phyloP scores from a whole-genome alignment of 179 eudicot species.

The Drosera spatulata region DNA sequence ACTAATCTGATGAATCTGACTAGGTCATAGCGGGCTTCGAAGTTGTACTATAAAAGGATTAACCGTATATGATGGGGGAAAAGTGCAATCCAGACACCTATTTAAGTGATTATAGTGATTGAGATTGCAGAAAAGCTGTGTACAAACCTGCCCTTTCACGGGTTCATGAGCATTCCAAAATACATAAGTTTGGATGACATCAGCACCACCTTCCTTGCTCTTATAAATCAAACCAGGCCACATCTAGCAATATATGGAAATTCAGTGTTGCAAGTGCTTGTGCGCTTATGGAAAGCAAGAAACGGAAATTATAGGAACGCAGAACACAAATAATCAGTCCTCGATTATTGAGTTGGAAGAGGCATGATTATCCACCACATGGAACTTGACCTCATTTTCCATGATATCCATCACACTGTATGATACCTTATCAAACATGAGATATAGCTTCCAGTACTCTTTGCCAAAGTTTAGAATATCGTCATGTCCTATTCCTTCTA shows the following conservation, averaged over 20 bases:
- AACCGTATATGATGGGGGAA: background rate
- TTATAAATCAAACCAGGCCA: constrained; percentile 89
- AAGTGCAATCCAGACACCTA: background rate
- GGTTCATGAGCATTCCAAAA: constrained; percentile 99
- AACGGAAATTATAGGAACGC: background rate
- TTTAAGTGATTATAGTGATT: background rate
- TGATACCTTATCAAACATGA: no score
- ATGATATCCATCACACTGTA: no score
- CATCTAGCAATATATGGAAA: constrained; percentile 43
- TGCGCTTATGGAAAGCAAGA: background rate
- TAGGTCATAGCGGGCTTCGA: constrained; percentile 78
- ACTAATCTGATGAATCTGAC: constrained; percentile 83
- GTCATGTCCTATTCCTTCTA: no score
- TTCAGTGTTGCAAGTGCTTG: background rate
- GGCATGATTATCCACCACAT: background rate
- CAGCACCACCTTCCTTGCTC: constrained; percentile 85
- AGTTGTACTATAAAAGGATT: constrained; percentile 40
- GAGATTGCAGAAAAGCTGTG: background rate
- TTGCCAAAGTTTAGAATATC: no score
- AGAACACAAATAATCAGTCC: background rate
- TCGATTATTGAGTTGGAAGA: background rate
- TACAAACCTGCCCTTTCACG: constrained; percentile 59
- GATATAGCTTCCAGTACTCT: no score
- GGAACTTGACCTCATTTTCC: no score
- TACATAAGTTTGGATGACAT: constrained; percentile 79